Conservation (phyloP, 2,329 filamentous ascomycete genomes). For the Thyridium curvatum region DNA sequence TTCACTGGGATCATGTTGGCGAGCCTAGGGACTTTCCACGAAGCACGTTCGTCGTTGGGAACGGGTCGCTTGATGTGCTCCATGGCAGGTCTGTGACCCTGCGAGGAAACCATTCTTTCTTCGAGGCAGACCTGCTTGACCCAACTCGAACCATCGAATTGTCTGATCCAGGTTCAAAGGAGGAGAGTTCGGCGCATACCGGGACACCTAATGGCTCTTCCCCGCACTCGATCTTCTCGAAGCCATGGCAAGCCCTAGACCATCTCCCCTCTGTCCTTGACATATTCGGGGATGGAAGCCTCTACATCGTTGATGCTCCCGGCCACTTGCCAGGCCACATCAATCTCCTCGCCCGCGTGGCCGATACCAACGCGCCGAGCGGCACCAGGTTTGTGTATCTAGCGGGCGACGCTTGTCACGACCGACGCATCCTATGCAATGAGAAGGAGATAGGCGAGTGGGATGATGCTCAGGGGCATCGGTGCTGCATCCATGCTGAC, state of each 20-base stretch:
- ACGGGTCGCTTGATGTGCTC: conserved; percentile 28
- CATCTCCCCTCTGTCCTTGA: conserved; percentile 20
- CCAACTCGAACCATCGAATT: conserved; percentile 13
- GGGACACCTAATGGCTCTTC: background rate
- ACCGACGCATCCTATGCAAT: conserved; percentile 35
- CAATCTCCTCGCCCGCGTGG: conserved; percentile 32
- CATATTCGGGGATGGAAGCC: conserved; percentile 32
- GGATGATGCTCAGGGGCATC: conserved; percentile 31
- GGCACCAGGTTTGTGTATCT: conserved; percentile 35
- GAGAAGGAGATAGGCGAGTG: conserved; percentile 43
- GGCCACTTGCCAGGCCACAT: conserved; percentile 42
- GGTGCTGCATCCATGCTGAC: conserved; percentile 42
- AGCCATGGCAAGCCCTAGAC: conserved; percentile 6
- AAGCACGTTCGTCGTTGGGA: conserved; percentile 38
- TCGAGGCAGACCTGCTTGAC: conserved; percentile 35
- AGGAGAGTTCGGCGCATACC: background rate
- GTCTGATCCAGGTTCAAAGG: conserved; percentile 1
- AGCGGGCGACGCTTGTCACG: conserved; percentile 43
- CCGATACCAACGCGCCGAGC: conserved; percentile 11
- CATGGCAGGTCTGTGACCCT: conserved; percentile 10
- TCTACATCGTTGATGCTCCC: conserved; percentile 39
- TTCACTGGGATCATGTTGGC: conserved; percentile 45
- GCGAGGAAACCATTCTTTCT: conserved; percentile 27
- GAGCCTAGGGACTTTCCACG: conserved; percentile 38
- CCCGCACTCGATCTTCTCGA: background rate